These are phyloP conservation scores for Aspergillus japonicus DNA, from an alignment of 2,329 filamentous ascomycete genomes.

Conservation along the genomic window DNA sequence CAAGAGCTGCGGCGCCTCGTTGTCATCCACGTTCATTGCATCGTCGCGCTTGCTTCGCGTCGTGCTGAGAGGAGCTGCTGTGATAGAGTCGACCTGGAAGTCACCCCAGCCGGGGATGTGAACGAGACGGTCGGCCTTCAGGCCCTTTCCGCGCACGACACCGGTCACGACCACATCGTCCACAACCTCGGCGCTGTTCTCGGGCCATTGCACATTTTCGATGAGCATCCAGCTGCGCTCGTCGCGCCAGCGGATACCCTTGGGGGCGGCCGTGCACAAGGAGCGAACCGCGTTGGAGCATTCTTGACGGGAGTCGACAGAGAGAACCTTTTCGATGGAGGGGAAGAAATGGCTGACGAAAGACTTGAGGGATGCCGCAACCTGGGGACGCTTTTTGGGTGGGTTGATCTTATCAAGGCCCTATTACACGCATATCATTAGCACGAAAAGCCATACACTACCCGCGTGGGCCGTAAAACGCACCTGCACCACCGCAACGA, in stretches of 20 bases:
- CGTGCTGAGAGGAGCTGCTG: constrained; percentile 66
- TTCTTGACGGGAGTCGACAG: constrained; percentile 83
- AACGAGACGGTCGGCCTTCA: constrained; percentile 87
- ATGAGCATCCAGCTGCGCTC: constrained; percentile 94
- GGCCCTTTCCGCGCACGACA: constrained; percentile 75
- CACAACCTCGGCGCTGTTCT: constrained; percentile 45
- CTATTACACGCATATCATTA: constrained; percentile 12
- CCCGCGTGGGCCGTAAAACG: background rate
- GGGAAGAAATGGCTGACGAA: constrained; percentile 96
- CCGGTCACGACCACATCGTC: constrained; percentile 75
- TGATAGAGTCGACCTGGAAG: constrained; percentile 88
- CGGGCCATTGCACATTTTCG: constrained; percentile 74
- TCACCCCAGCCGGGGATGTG: constrained; percentile 93
- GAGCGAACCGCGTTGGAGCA: constrained; percentile 87
- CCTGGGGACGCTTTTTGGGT: constrained; percentile 71
- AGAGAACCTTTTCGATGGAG: constrained; percentile 85
- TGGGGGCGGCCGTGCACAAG: constrained; percentile 86
- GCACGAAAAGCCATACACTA: background rate
- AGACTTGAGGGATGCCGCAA: constrained; percentile 80
- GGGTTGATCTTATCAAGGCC: constrained; percentile 75
- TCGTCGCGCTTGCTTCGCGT: constrained; percentile 56
- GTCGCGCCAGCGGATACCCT: constrained; percentile 93
- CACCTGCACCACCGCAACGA: constrained; percentile 76
- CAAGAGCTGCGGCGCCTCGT: constrained; percentile 51
- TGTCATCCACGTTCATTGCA: constrained; percentile 68